Base-by-base conservation (phyloP, 441 rosid genomes). In the Erysimum cheiri region DNA sequence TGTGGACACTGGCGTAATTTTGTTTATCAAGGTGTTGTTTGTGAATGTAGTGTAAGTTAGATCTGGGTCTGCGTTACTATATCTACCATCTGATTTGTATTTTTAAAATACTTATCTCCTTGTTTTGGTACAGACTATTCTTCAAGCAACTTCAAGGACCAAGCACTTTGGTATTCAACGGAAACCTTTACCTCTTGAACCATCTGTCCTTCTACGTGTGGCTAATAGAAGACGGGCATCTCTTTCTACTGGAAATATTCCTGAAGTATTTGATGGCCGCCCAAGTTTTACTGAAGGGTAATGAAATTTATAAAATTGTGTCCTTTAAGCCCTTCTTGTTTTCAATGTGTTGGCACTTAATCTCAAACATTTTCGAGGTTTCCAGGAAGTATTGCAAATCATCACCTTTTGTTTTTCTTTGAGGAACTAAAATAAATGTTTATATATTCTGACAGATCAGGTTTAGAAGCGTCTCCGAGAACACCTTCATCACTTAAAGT, bases 181-280 rank as follows among this genome's bases (percentile, higher is more conserved):
- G 73, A 96, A 85, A 74, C 85, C 86, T 64, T 83, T 96, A 84
- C 97, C 99, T 73, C 90, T 96, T 75, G 99, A 96, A 83, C 98
- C 99, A 71, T 85, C 97, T 64, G 85, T 90, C 61, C 89, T 96
- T 69, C 67, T 96, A 75, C 97, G 98, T 15, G 97, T 93, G 85
- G 99, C 99, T 78, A 96, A 96, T 71, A 70, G 97, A 58, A 82
- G 97, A 62, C 89, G 99, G 79, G 99, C 98, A 78, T 93, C 99
- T 73, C 91, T 96, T 75, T 93, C 98, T 88, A 90, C 93, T 79
- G 99, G 99, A 82, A 96, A 87, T 77, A 69, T 84, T 80, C 80
- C 74, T 65, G 99, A 96, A 81, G 78, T 88, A 64, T 82, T 88
- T 73, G 94, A 91, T 77, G 86, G 88, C 49, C 89, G 77, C 60